Conservation (phyloP, 2,329 filamentous ascomycete species). For the Metarhizium anisopliae region DNA sequence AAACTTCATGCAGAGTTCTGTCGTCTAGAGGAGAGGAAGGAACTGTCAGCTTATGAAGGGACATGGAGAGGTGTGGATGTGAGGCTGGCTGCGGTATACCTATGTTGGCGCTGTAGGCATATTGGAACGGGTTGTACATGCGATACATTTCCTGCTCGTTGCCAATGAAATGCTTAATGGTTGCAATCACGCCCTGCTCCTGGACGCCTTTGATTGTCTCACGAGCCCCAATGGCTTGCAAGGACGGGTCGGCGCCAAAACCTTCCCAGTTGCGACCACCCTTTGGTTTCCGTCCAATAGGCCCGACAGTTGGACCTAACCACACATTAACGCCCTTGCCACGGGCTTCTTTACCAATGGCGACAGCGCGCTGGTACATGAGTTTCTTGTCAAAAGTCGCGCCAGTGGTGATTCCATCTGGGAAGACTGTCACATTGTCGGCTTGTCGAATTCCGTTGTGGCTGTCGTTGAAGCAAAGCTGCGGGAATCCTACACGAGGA, state of each 20-base stretch:
- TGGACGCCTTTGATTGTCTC: slow-evolving; percentile 69
- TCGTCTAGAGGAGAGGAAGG: slow-evolving; percentile 38
- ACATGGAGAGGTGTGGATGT: not conserved
- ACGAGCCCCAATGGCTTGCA: slow-evolving; percentile 69
- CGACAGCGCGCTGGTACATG: slow-evolving; percentile 59
- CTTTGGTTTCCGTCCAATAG: slow-evolving; percentile 61
- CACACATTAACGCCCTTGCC: slow-evolving; percentile 66
- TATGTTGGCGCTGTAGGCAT: slow-evolving; percentile 62
- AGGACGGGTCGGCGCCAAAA: slow-evolving; percentile 60
- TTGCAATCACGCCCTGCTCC: slow-evolving; percentile 47
- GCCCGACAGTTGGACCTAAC: slow-evolving; percentile 62
- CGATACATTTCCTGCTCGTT: slow-evolving; percentile 57
- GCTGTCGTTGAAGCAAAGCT: slow-evolving; percentile 63
- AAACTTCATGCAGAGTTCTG: slow-evolving; percentile 64
- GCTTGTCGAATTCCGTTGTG: slow-evolving; percentile 64
- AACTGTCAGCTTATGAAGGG: not conserved
- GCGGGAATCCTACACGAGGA: slow-evolving; percentile 59
- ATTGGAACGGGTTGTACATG: slow-evolving; percentile 44
- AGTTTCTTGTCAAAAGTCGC: slow-evolving; percentile 68
- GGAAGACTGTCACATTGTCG: slow-evolving; percentile 69
- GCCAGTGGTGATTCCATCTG: slow-evolving; percentile 67
- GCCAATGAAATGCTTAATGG: slow-evolving; percentile 46
- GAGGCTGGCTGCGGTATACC: slow-evolving; percentile 34
- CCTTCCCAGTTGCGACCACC: slow-evolving; percentile 71
- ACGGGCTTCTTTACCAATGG: slow-evolving; percentile 61